These are phyloP conservation scores for Acacia pycnantha DNA, from an alignment of 331 rosid genomes.

Conservation along the genomic window DNA sequence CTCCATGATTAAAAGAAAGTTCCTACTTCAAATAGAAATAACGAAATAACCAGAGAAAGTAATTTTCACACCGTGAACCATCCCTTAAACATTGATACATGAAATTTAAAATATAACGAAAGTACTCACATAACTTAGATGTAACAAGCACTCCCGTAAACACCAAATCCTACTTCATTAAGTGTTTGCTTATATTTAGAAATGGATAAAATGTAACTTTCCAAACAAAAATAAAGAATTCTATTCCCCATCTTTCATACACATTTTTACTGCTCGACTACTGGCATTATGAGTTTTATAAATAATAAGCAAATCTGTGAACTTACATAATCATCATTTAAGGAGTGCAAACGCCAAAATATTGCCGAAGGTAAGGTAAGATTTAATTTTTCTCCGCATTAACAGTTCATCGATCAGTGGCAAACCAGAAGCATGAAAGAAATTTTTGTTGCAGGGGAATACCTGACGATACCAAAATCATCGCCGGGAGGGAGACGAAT, in stretches of 20 bases:
- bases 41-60: not conserved
- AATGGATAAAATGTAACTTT: not conserved
- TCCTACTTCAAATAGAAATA: not conserved
- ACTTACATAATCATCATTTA: not conserved
- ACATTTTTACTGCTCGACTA: not conserved
- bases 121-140: not conserved
- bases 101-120: not conserved
- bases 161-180: not conserved
- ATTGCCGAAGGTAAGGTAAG: not conserved
- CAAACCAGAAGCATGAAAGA: not conserved
- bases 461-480: constrained; percentile 54
- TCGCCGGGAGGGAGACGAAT: constrained; percentile 56
- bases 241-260: not conserved
- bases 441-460: no score
- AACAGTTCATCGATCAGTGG: not conserved
- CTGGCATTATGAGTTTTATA: not conserved
- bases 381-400: not conserved
- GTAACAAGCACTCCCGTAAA: not conserved
- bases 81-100: not conserved
- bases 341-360: not conserved
- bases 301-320: not conserved
- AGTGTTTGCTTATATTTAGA: not conserved
- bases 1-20: not conserved
- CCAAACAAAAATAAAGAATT: not conserved
- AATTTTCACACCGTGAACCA: not conserved